Conservation (phyloP, 495 filamentous ascomycete genomes). For the Penicillium simplicissimum region DNA sequence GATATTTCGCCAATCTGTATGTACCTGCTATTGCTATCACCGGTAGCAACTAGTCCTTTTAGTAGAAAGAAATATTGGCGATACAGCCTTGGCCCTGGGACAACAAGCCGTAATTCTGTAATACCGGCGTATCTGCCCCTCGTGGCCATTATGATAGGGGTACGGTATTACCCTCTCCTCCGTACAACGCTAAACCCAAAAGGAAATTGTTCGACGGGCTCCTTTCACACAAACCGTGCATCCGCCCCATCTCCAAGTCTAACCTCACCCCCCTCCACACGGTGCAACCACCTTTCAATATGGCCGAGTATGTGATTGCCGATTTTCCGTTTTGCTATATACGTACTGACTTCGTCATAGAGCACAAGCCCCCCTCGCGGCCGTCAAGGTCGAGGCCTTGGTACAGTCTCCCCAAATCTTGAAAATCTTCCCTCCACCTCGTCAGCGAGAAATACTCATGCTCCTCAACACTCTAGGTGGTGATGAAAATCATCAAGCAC, state of each 20-base stretch:
- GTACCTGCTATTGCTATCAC: not conserved
- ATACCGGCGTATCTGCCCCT: slow-evolving; percentile 26
- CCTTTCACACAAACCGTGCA: slow-evolving; percentile 49
- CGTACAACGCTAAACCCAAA: slow-evolving; percentile 27
- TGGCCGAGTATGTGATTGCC: slow-evolving; percentile 45
- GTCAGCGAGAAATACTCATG: slow-evolving; percentile 34
- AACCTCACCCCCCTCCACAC: slow-evolving; percentile 22
- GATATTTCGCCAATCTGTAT: not conserved
- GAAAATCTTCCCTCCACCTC: slow-evolving; percentile 36
- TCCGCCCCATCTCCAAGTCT: slow-evolving; percentile 26
- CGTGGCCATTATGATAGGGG: not conserved
- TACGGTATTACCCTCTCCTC: slow-evolving; percentile 6
- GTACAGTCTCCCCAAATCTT: slow-evolving; percentile 48
- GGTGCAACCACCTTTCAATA: slow-evolving; percentile 39
- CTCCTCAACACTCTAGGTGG: slow-evolving; percentile 60
- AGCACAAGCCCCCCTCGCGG: slow-evolving; percentile 61
- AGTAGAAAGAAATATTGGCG: not conserved
- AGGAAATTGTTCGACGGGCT: slow-evolving; percentile 24
- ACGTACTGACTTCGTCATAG: slow-evolving; percentile 18
- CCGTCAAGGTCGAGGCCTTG: slow-evolving; percentile 84
- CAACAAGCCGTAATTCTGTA: not conserved
- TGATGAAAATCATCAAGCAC: slow-evolving; percentile 96
- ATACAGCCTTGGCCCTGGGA: not conserved
- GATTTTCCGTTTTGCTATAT: not conserved
- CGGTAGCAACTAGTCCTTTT: not conserved